A percentile compares a stretch with the other conserved stretches of the same genome.
phyloP scores from a whole-genome alignment of 768 basidiomycete genomes.

The Kwoniella pini region DNA sequence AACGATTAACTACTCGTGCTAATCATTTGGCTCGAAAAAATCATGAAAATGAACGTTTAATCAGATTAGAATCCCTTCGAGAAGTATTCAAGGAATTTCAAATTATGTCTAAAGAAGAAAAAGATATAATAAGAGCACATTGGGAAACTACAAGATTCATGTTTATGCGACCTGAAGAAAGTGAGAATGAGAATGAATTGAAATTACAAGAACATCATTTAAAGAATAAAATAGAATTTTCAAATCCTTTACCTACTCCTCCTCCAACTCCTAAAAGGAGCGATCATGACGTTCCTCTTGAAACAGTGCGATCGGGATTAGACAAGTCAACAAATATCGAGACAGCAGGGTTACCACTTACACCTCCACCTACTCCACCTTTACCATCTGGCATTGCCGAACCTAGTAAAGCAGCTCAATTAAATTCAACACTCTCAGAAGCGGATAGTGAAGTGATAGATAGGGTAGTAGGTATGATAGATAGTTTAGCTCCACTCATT shows the following conservation, averaged over 20 bases:
- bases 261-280: background rate
- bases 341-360: background rate
- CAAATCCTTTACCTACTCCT: background rate
- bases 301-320: background rate
- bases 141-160: constrained; percentile 22
- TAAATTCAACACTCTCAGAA: constrained; percentile 3
- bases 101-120: constrained; percentile 19
- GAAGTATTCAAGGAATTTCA: constrained; percentile 21
- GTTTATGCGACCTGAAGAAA: constrained; percentile 12
- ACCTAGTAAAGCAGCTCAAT: constrained; percentile 7
- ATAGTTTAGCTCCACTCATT: constrained; percentile 11
- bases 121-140: constrained; percentile 20
- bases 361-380: constrained; percentile 7
- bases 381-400: background rate
- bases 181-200: background rate
- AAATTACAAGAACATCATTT: background rate
- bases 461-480: constrained; percentile 8
- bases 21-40: constrained; percentile 29
- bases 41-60: constrained; percentile 39
- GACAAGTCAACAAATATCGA: background rate
- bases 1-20: constrained; percentile 27
- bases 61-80: constrained; percentile 23
- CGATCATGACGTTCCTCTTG: background rate
- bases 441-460: constrained; percentile 12
- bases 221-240: background rate